Conservation (phyloP, 306 rosid species). For the Canavalia gladiata region DNA sequence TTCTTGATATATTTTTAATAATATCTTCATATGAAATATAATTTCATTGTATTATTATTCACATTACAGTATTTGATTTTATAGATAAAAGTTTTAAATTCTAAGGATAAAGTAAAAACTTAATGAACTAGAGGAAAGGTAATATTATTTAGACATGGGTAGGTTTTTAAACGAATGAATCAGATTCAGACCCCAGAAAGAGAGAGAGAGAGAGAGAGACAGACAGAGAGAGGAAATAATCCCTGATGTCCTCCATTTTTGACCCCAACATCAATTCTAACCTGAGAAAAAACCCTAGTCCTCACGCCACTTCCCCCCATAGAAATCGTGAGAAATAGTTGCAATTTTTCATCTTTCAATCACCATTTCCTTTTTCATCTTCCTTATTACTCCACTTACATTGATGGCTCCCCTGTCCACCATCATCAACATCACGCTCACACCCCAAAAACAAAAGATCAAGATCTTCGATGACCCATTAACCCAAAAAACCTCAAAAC, state of each 20-base stretch:
- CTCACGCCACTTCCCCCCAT: neutral
- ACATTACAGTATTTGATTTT: no score
- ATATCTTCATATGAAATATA: no score
- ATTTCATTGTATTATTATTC: no score
- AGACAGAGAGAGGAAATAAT: neutral
- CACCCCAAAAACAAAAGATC: slow-evolving; percentile 16
- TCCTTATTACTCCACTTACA: slow-evolving; percentile 4
- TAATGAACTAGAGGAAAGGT: neutral
- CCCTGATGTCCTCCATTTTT: slow-evolving; percentile 7
- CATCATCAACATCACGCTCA: neutral
- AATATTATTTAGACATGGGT: neutral
- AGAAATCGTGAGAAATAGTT: neutral
- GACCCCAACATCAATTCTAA: slow-evolving; percentile 14
- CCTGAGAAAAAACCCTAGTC: slow-evolving; percentile 26
- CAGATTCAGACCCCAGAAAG: neutral
- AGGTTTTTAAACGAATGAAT: neutral
- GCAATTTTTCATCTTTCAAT: slow-evolving; percentile 2
- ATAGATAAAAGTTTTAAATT: no score
- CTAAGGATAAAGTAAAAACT: no score
- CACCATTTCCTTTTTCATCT: slow-evolving; percentile 1
- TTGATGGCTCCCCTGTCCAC: neutral
- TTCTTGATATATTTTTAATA: no score
- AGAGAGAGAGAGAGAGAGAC: neutral
- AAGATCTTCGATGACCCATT: slow-evolving; percentile 62
- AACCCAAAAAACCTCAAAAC: slow-evolving; percentile 29